phyloP scores from a whole-genome alignment of 1,284 basidiomycete genomes.

The Pyrrhoderma lamaoense region DNA sequence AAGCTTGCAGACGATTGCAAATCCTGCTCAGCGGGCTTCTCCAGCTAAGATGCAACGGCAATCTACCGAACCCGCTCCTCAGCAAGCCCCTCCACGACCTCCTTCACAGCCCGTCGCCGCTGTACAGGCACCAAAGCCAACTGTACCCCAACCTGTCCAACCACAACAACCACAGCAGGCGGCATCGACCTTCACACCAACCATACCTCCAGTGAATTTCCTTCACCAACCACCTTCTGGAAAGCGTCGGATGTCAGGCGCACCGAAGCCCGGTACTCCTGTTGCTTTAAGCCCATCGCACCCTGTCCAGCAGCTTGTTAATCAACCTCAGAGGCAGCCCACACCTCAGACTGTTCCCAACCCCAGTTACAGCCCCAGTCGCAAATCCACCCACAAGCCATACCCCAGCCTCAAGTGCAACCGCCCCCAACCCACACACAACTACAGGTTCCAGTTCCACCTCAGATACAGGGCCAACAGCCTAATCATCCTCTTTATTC shows the following conservation, averaged over 20 bases:
- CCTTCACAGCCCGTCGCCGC: slow-evolving; percentile 10
- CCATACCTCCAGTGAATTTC: slow-evolving; percentile 22
- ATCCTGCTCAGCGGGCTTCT: slow-evolving; percentile 2
- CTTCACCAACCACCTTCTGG: slow-evolving; percentile 23
- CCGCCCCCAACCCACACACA: background rate
- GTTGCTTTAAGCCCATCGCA: slow-evolving; percentile 15
- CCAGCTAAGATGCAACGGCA: background rate
- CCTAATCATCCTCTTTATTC: slow-evolving; percentile 11
- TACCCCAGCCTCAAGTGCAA: slow-evolving; percentile 7
- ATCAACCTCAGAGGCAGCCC: slow-evolving; percentile 8
- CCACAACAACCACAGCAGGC: slow-evolving; percentile 5
- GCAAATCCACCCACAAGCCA: slow-evolving; percentile 8
- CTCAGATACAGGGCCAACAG: slow-evolving; percentile 19
- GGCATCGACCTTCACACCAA: slow-evolving; percentile 21
- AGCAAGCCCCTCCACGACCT: background rate
- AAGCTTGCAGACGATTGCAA: no score
- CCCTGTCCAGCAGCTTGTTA: slow-evolving; percentile 4
- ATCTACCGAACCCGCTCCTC: background rate
- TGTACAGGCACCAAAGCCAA: slow-evolving; percentile 37
- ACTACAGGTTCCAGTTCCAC: slow-evolving; percentile 19
- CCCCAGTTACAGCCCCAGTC: slow-evolving; percentile 1
- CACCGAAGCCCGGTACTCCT: slow-evolving; percentile 12
- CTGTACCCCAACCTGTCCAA: background rate
- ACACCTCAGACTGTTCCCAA: slow-evolving; percentile 1
- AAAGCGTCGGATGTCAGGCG: slow-evolving; percentile 18